These are phyloP conservation scores for Citrus medica DNA, from an alignment of 345 rosid genomes.

Conservation along the genomic window DNA sequence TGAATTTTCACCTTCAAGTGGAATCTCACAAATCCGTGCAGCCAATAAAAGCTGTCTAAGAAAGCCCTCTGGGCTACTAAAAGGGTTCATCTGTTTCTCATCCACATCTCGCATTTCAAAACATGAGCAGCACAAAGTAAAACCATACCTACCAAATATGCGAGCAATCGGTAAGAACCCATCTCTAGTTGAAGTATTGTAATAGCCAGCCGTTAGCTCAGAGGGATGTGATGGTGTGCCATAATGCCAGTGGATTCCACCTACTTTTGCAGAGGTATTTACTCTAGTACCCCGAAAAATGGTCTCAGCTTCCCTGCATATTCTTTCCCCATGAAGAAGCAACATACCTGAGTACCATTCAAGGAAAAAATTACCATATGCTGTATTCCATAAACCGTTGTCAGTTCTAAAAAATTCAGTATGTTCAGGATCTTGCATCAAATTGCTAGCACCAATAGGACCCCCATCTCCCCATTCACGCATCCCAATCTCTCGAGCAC, in stretches of 20 bases:
- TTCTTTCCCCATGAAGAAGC: slow-evolving; percentile 46
- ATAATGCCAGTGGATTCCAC: slow-evolving; percentile 50
- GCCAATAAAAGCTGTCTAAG: slow-evolving; percentile 39
- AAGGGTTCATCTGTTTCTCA: slow-evolving; percentile 32
- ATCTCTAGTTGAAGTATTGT: slow-evolving; percentile 40
- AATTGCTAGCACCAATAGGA: slow-evolving; percentile 32
- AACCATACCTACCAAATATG: slow-evolving; percentile 39
- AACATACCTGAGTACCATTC: slow-evolving; percentile 53
- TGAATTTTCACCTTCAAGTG: slow-evolving; percentile 45
- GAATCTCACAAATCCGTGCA: slow-evolving; percentile 32
- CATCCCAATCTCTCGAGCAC: slow-evolving; percentile 33
- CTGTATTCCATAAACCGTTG: slow-evolving; percentile 43
- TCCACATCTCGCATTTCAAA: slow-evolving; percentile 45
- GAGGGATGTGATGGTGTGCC: slow-evolving; percentile 40
- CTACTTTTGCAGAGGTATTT: slow-evolving; percentile 36
- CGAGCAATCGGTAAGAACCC: slow-evolving; percentile 47
- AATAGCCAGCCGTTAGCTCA: slow-evolving; percentile 51
- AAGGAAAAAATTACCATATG: slow-evolving; percentile 42
- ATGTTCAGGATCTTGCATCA: slow-evolving; percentile 35
- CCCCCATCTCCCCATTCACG: slow-evolving; percentile 48
- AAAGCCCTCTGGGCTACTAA: slow-evolving; percentile 43
- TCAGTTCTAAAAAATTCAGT: slow-evolving; percentile 41
- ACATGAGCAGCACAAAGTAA: slow-evolving; percentile 36
- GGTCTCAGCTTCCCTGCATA: slow-evolving; percentile 41
- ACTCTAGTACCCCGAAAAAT: slow-evolving; percentile 38